Evolutionary conservation across 2,329 filamentous ascomycete species (phyloP).

Genomic region (Falciphora oryzae): DNA sequence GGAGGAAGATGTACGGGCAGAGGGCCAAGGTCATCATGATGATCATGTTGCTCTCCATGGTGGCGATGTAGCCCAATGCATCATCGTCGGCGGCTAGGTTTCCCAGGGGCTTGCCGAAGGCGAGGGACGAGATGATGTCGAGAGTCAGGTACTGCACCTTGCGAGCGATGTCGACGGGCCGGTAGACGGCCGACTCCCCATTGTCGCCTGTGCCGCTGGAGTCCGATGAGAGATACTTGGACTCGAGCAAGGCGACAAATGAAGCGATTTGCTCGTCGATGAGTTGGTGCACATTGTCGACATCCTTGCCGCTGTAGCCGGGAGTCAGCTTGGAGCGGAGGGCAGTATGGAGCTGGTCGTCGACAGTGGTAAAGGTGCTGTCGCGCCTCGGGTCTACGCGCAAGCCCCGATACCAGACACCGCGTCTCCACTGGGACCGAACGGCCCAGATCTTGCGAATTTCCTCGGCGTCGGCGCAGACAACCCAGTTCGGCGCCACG

Average conservation of each 20-base stretch:
- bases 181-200: background rate
- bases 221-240: constrained; percentile 7
- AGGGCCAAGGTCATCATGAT: constrained; percentile 37
- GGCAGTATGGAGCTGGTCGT: constrained; percentile 37
- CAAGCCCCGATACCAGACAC: constrained; percentile 39
- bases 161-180: constrained; percentile 33
- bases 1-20: constrained; percentile 33
- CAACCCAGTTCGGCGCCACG: constrained; percentile 24
- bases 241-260: constrained; percentile 38
- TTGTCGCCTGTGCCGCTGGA: background rate
- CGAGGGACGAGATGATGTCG: constrained; percentile 43
- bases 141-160: constrained; percentile 44
- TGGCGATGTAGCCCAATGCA: constrained; percentile 35
- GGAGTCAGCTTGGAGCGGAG: constrained; percentile 30
- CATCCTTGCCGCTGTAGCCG: constrained; percentile 24
- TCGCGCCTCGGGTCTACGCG: constrained; percentile 44
- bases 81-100: constrained; percentile 35
- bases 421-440: constrained; percentile 20
- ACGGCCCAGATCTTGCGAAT: constrained; percentile 25
- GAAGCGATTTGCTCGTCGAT: constrained; percentile 41
- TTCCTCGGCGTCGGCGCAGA: constrained; percentile 23
- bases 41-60: constrained; percentile 32
- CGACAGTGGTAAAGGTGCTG: constrained; percentile 42
- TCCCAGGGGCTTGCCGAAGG: constrained; percentile 39
- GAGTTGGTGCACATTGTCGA: constrained; percentile 22